Base-by-base conservation (phyloP, 805 yeast genomes). In the Barnettozyma salicaria region DNA sequence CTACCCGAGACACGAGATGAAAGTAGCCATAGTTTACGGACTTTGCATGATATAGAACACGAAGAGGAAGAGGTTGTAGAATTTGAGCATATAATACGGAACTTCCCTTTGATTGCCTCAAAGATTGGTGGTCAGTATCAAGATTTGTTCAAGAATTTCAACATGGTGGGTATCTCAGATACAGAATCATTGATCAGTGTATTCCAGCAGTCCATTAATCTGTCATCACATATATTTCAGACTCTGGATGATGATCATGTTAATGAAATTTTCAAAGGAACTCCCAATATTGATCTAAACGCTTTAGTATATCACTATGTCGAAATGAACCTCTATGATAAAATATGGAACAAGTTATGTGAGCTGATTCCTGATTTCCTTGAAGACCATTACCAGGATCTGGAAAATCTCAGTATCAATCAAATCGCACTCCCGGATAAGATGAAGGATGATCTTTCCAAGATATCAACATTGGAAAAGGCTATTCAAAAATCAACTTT, bases 321-420 rank as follows among this genome's bases (percentile, higher is more conserved):
- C 12, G 96, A 89, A 49, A 49, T 68, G 42, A 77, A 78, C 39
- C 56, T 86, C 22, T 81, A 77, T 49, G 82, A 76, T 44, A 74
- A 71, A 42, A 53, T 87, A 6, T 84, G 95, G 92, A 45, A 63
- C 2, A 61, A 64, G 24, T 49, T 75, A 11, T 52, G 55, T 11
- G 47, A 44, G 6, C 31, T 66, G 22, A 38, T 45, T 35, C 36
- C 44, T 21, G 44, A 51, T 35, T 28, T 60, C 38, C 47, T 56
- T 30, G 19, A 44, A 16, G 36, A 43, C 32, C 35, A 44, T 26
- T 40, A 45, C 39, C 44, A 53, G 45, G 40, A 48, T 34, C 35
- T 55, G 43, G 45, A 54, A 34, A 11, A 54, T 50, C 27, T 64
- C 24, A 47, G 57, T 59, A 65, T 30, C 65, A 69, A 34, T 27